Conservation (phyloP, 2,329 filamentous ascomycete species). For the Monosporascus ibericus region DNA sequence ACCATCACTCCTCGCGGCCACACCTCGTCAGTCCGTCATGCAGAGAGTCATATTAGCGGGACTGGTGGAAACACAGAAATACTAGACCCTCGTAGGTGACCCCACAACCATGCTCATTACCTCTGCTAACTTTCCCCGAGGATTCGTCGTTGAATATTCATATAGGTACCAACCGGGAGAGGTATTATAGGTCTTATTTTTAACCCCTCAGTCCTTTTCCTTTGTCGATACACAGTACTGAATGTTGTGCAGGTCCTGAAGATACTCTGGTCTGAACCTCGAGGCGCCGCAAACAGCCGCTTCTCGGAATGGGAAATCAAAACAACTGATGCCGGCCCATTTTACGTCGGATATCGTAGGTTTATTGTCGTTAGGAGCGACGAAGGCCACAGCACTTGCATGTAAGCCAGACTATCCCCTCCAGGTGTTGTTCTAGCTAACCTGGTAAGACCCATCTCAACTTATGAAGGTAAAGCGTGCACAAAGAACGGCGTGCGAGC, state of each 20-base stretch:
- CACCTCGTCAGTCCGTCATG: background rate
- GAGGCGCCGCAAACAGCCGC: slow-evolving; percentile 27
- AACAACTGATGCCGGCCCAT: slow-evolving; percentile 29
- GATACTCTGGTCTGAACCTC: slow-evolving; percentile 48
- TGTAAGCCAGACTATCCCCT: slow-evolving; percentile 36
- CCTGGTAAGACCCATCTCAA: slow-evolving; percentile 44
- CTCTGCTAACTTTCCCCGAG: slow-evolving; percentile 14
- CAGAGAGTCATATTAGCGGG: slow-evolving; percentile 11
- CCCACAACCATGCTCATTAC: background rate
- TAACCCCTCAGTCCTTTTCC: background rate
- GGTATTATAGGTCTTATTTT: slow-evolving; percentile 7
- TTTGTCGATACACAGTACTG: background rate
- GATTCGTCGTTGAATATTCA: slow-evolving; percentile 21
- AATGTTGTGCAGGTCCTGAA: slow-evolving; percentile 43
- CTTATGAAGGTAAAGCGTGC: slow-evolving; percentile 47
- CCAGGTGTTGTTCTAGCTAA: slow-evolving; percentile 4
- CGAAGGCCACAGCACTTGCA: slow-evolving; percentile 48
- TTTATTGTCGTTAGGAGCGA: slow-evolving; percentile 49
- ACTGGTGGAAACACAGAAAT: slow-evolving; percentile 17
- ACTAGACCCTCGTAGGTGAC: slow-evolving; percentile 17
- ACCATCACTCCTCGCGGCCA: background rate
- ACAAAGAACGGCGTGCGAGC: slow-evolving; percentile 47
- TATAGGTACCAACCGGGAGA: slow-evolving; percentile 23
- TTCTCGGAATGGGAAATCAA: slow-evolving; percentile 26
- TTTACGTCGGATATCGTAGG: slow-evolving; percentile 45